These are phyloP conservation scores for Acanthamoeba royreba DNA, from an alignment of 208 protist genomes.

Conservation along the genomic window DNA sequence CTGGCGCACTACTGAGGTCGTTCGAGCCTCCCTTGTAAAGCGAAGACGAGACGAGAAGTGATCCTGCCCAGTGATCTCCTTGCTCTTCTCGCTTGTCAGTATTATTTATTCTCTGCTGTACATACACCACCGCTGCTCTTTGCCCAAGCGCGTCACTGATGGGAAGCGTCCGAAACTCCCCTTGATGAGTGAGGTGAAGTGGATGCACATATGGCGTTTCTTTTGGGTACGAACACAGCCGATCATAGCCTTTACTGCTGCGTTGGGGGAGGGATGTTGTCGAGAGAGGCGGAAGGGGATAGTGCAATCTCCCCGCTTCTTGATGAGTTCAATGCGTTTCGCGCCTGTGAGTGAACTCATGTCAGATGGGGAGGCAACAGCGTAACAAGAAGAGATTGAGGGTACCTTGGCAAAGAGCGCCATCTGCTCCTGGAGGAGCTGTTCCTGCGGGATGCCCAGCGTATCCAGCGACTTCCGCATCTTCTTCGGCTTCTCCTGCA, in stretches of 20 bases:
- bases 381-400: not conserved
- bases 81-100: too few relatives aligned
- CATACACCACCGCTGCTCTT: too few relatives aligned
- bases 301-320: not conserved
- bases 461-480: constrained; percentile 49
- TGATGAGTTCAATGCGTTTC: not conserved
- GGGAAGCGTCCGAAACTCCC: too few relatives aligned
- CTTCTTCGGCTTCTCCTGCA: constrained; percentile 53
- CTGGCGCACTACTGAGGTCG: not conserved
- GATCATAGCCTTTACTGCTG: not conserved
- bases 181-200: too few relatives aligned
- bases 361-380: not conserved
- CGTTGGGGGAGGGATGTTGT: not conserved
- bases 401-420: constrained; percentile 53
- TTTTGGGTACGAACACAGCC: not conserved
- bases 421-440: constrained; percentile 57
- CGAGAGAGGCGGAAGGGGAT: not conserved
- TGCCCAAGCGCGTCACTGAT: too few relatives aligned
- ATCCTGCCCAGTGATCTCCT: not conserved
- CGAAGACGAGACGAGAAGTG: not conserved
- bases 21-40: too few relatives aligned
- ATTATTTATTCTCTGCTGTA: too few relatives aligned
- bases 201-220: too few relatives aligned
- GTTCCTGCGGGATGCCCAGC: constrained; percentile 39
- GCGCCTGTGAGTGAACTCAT: not conserved